These are phyloP conservation scores for Plasmodium knowlesi DNA, from an alignment of 169 alveolate species.

Conservation along the genomic window DNA sequence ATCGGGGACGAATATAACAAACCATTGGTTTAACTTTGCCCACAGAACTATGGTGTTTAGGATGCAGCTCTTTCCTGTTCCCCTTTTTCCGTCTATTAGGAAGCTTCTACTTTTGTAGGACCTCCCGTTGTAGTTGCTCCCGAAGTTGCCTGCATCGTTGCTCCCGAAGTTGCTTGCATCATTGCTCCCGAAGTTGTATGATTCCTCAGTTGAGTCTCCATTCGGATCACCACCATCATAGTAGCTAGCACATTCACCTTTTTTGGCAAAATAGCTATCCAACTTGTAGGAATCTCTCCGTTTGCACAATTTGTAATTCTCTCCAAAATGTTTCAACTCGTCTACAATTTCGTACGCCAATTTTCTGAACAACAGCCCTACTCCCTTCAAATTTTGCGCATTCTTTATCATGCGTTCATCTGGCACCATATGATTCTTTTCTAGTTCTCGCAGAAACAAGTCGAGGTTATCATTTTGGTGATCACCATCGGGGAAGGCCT, in stretches of 20 bases:
- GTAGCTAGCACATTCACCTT: background rate
- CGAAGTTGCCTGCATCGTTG: background rate
- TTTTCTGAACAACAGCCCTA: slow-evolving; percentile 53
- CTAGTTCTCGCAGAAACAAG: slow-evolving; percentile 21
- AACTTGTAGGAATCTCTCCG: slow-evolving; percentile 40
- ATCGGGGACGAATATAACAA: slow-evolving; percentile 82
- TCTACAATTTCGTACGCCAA: slow-evolving; percentile 59
- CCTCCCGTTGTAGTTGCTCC: background rate
- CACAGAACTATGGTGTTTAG: slow-evolving; percentile 83
- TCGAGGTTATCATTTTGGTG: slow-evolving; percentile 24
- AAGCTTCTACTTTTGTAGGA: slow-evolving; percentile 37
- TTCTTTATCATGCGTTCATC: background rate
- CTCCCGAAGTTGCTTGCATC: background rate
- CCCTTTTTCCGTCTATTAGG: slow-evolving; percentile 85
- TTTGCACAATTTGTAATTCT: background rate
- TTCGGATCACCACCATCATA: slow-evolving; percentile 1
- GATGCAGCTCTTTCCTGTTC: slow-evolving; percentile 85
- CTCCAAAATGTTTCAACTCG: slow-evolving; percentile 23
- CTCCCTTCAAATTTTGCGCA: slow-evolving; percentile 14
- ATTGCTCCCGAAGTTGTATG: no score
- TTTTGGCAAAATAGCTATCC: slow-evolving; percentile 51
- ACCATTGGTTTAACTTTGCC: slow-evolving; percentile 85
- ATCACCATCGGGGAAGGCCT: background rate
- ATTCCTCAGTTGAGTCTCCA: background rate
- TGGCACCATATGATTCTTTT: background rate